Evolutionary conservation across 345 rosid species (phyloP).

Genomic region (Cardamine resedifolia): DNA sequence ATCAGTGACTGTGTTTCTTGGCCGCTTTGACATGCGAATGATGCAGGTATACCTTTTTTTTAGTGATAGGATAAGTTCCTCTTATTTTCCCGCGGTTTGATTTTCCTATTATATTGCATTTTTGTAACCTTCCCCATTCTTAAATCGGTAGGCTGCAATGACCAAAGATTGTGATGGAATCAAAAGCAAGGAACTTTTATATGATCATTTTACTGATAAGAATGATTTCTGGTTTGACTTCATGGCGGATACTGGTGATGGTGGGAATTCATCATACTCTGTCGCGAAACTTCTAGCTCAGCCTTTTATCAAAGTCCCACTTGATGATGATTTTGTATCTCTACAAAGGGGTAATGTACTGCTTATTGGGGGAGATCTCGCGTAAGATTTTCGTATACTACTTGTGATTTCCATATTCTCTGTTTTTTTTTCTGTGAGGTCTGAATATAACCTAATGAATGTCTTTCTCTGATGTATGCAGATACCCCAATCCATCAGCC

Average conservation of each 20-base stretch:
- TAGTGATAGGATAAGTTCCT: not conserved
- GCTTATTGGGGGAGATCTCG: constrained; percentile 96
- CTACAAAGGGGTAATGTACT: constrained; percentile 68
- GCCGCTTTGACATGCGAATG: constrained; percentile 99
- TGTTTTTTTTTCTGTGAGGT: not conserved
- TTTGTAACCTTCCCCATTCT: not conserved
- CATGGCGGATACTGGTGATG: constrained; percentile 98
- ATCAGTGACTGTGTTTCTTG: constrained; percentile 89
- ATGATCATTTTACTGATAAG: constrained; percentile 68
- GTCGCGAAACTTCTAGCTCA: constrained; percentile 87
- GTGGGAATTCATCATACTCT: constrained; percentile 85
- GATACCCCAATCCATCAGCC: constrained; percentile 91
- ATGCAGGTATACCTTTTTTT: constrained; percentile 64
- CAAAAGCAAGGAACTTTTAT: constrained; percentile 54
- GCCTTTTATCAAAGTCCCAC: constrained; percentile 51
- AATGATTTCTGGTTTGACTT: constrained; percentile 91
- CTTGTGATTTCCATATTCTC: constrained; percentile 17
- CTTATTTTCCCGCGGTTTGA: not conserved
- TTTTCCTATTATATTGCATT: not conserved
- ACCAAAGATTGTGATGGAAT: constrained; percentile 51
- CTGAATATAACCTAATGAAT: not conserved
- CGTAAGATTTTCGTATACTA: constrained; percentile 56
- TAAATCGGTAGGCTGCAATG: constrained; percentile 73
- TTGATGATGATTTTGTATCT: constrained; percentile 45
- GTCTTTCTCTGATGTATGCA: constrained; percentile 30